Percentiles rank a stretch among this genome's conserved stretches.
Evolutionary conservation across 2,329 filamentous ascomycete species (phyloP).

Genomic region (Sporothrix brunneoviolacea): DNA sequence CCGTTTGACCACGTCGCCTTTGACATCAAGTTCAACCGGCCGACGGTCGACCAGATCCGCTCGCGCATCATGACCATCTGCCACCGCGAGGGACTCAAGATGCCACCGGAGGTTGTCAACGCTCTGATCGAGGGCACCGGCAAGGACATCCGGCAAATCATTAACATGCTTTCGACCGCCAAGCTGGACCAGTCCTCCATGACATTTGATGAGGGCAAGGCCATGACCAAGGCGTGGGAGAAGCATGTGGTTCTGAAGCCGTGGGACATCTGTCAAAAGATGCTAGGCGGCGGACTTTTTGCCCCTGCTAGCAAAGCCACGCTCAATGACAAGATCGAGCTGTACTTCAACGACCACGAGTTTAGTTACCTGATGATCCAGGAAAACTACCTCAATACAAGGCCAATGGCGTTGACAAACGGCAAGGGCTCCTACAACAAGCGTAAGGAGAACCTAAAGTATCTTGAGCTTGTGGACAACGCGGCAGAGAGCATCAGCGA

Average conservation of each 20-base stretch:
- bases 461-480: conserved; percentile 77
- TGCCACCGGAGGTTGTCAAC: conserved; percentile 77
- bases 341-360: conserved; percentile 99
- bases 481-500: conserved; percentile 96
- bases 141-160: conserved; percentile 93
- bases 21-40: conserved; percentile 81
- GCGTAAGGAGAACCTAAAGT: conserved; percentile 68
- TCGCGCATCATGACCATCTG: conserved; percentile 93
- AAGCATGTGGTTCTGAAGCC: conserved; percentile 95
- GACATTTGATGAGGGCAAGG: conserved; percentile 78
- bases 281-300: conserved; percentile 83
- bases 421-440: conserved; percentile 49
- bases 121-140: conserved; percentile 92
- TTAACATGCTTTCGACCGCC: conserved; percentile 95
- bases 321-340: conserved; percentile 93
- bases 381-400: conserved; percentile 89
- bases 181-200: conserved; percentile 79
- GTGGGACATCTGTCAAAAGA: conserved; percentile 95
- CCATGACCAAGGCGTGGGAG: conserved; percentile 97
- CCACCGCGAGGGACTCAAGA: conserved; percentile 81
- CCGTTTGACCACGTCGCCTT: conserved; percentile 84
- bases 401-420: conserved; percentile 59
- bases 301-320: conserved; percentile 74
- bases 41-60: conserved; percentile 84
- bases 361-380: conserved; percentile 97